phyloP scores from a whole-genome alignment of 139 green algal species.

The Trebouxia sp. region DNA sequence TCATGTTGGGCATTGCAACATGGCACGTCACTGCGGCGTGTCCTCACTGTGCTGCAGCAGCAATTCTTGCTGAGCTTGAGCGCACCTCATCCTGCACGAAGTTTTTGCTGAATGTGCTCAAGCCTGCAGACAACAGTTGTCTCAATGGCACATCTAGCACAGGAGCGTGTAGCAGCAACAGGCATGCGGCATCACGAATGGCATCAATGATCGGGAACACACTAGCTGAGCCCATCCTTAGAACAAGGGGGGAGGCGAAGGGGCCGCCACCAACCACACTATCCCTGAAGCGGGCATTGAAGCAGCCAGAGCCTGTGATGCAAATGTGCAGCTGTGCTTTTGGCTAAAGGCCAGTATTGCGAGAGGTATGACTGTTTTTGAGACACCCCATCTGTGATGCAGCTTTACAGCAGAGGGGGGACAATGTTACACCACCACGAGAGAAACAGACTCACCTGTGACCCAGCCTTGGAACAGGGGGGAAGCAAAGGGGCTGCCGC shows the following conservation, averaged over 20 bases:
- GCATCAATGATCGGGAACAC: no score
- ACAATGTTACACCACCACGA: background rate
- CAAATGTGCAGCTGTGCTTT: constrained; percentile 85
- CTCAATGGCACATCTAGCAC: no score
- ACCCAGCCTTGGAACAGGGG: constrained; percentile 73
- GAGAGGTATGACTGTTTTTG: no score
- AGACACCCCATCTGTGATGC: no score
- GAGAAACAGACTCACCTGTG: constrained; percentile 51
- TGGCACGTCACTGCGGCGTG: no score
- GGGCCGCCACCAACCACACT: constrained; percentile 76
- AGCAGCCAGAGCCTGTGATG: constrained; percentile 68
- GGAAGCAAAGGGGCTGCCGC: constrained; percentile 73
- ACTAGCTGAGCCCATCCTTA: constrained; percentile 86
- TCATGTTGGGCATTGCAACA: constrained; percentile 44
- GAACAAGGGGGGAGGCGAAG: constrained; percentile 54
- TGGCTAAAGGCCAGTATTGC: no score
- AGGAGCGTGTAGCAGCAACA: no score
- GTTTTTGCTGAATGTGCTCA: background rate
- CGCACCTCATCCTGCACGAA: constrained; percentile 23
- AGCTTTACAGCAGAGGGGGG: background rate
- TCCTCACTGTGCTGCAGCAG: constrained; percentile 63
- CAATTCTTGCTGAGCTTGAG: constrained; percentile 42
- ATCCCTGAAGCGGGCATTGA: constrained; percentile 90
- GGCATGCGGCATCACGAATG: no score
- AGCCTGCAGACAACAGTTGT: background rate